Percentiles rank a stretch among this genome's conserved stretches.
These are phyloP conservation scores for Panaeolus papilionaceus DNA, from an alignment of 768 basidiomycete species.

Conservation along the genomic window DNA sequence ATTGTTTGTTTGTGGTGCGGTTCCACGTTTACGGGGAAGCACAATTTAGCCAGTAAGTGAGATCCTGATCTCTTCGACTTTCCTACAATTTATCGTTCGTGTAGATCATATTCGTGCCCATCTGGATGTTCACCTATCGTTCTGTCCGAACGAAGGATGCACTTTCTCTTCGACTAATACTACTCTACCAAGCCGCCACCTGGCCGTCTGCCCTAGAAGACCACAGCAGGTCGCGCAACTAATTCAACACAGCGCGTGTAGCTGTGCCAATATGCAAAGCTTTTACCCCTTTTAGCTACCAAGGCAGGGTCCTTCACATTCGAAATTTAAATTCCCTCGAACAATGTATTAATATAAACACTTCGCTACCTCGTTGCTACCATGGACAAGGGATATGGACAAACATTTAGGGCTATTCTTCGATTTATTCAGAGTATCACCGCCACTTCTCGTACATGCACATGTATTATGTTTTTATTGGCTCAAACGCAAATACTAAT, in stretches of 20 bases:
- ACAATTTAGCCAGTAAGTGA: slow-evolving; percentile 4
- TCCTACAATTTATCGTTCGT: neutral
- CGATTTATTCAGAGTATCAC: neutral
- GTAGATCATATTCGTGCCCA: slow-evolving; percentile 8
- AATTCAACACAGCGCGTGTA: neutral
- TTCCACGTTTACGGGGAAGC: slow-evolving; percentile 10
- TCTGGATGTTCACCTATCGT: slow-evolving; percentile 1
- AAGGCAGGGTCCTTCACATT: neutral
- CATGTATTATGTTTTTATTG: too few relatives aligned
- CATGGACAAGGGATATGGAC: neutral
- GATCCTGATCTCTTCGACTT: neutral
- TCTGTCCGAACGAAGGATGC: slow-evolving; percentile 12
- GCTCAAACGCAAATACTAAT: too few relatives aligned
- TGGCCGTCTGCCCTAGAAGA: slow-evolving; percentile 5
- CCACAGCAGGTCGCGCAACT: neutral
- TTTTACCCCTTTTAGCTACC: neutral
- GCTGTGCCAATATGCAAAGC: neutral
- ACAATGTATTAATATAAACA: neutral
- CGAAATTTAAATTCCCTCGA: neutral
- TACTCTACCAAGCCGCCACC: slow-evolving; percentile 9
- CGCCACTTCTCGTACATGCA: neutral
- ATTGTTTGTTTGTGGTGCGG: slow-evolving; percentile 8
- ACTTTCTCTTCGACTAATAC: slow-evolving; percentile 8
- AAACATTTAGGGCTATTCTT: neutral
- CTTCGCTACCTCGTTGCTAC: neutral